Evolutionary conservation across 2,329 filamentous ascomycete genomes (phyloP).

Genomic region (Coniochaeta sp.): DNA sequence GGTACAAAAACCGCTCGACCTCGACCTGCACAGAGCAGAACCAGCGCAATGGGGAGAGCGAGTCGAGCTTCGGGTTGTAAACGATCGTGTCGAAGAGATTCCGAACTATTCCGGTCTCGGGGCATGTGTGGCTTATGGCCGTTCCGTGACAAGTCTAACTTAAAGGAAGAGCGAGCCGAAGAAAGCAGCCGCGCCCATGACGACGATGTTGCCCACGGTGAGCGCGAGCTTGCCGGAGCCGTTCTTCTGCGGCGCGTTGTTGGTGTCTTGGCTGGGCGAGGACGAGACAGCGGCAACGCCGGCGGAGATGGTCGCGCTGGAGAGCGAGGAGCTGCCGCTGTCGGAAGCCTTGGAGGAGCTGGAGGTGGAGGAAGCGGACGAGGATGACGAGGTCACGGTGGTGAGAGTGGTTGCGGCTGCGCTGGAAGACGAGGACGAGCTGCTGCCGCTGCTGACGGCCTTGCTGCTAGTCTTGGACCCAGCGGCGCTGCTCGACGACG

Average conservation of each 20-base stretch:
- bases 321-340: conserved; percentile 2
- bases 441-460: background rate
- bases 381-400: conserved; percentile 11
- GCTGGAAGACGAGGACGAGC: conserved; percentile 8
- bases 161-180: conserved; percentile 18
- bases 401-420: conserved; percentile 15
- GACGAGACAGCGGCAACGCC: background rate
- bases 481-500: conserved; percentile 11
- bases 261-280: conserved; percentile 3
- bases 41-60: background rate
- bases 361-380: conserved; percentile 3
- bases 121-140: background rate
- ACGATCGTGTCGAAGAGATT: background rate
- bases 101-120: background rate
- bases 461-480: conserved; percentile 11
- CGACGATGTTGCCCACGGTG: conserved; percentile 12
- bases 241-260: conserved; percentile 7
- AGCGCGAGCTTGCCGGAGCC: conserved; percentile 13
- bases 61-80: background rate
- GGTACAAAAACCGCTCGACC: background rate
- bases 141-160: background rate
- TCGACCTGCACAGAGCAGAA: background rate
- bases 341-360: conserved; percentile 8
- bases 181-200: conserved; percentile 15
- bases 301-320: conserved; percentile 9